Evolutionary conservation across 495 filamentous ascomycete genomes (phyloP).

Genomic region (Wilcoxina mikolae): DNA sequence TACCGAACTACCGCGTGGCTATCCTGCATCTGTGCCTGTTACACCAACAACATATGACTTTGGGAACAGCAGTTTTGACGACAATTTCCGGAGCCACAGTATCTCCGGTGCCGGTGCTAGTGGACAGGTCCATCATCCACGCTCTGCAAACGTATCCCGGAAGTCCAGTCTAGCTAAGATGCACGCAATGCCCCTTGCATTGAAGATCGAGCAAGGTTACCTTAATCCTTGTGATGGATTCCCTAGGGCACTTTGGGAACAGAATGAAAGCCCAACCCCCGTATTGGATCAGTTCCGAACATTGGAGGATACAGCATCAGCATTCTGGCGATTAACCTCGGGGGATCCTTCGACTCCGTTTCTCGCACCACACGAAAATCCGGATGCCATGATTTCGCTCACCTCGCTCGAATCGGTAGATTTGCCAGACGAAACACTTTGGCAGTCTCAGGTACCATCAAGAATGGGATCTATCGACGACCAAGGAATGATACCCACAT

Average conservation of each 20-base stretch:
- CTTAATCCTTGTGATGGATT: constrained; percentile 1
- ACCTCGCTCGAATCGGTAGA: constrained; percentile 18
- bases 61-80: constrained; percentile 16
- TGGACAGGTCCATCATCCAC: constrained; percentile 15
- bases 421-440: constrained; percentile 18
- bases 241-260: not conserved
- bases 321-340: constrained; percentile 22
- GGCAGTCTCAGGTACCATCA: constrained; percentile 21
- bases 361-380: constrained; percentile 15
- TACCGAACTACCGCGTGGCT: constrained; percentile 8
- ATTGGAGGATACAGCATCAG: constrained; percentile 20
- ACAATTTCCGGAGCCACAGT: constrained; percentile 14
- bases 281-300: not conserved
- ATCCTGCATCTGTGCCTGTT: constrained; percentile 25
- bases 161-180: constrained; percentile 23
- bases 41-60: constrained; percentile 20
- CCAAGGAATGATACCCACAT: constrained; percentile 15
- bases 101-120: constrained; percentile 7
- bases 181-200: constrained; percentile 12
- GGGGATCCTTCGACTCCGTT: constrained; percentile 9
- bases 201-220: constrained; percentile 23
- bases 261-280: not conserved
- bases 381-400: constrained; percentile 9
- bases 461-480: constrained; percentile 24
- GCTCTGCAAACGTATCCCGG: constrained; percentile 23